Evolutionary conservation across 176 grass and related monocot genomes (phyloP), one percentile per base, ranked within the genome.

Genomic region (Zoysia pacifica): DNA sequence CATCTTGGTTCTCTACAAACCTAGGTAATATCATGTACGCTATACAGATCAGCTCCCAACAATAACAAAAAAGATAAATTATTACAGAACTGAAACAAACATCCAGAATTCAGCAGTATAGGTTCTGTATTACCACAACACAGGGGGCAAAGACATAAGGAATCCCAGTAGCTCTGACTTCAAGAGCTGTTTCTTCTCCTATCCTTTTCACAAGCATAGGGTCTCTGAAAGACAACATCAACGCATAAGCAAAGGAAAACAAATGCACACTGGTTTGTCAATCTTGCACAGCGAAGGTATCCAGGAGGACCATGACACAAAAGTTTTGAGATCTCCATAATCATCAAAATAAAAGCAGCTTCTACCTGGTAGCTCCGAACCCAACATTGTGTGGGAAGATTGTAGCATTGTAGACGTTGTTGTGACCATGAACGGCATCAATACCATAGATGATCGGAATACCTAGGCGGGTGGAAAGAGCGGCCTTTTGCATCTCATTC

Each of bases 1-100:
- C 91, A 94, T 83, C 91, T 94, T 60, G 91, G 91, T 54, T 94
- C 88, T 91, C 91, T 89, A 77, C 91, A 94, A 74, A 91, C 89
- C 92, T 94, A 72, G 38, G 48, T 14, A 63, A 67, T 18, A 53
- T 49, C 69, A 76, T 71, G 73, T 54, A 66, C 64, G 42, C 10
- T 9, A 60, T 3, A 14, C 35, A 14, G 51, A 60, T 86, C 19
- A 45, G 56, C 41, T 84, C 65, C 11, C 40, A 60, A 14, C 4
- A 46, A 62, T 61, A 65, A 69, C 51, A 66, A 66, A 20, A 67
- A 9, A 18, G 28, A 13, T 12, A 37, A 0, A 8, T 6, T 44
- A 16, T 14, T 67, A 20, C n/a, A 0, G 18, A 35, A 43, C 4
- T 38, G 53, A 62, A 72, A 56, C 28, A 28, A 28, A 28, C 36